phyloP scores from a whole-genome alignment of 768 basidiomycete species.

The Russula vinacea region DNA sequence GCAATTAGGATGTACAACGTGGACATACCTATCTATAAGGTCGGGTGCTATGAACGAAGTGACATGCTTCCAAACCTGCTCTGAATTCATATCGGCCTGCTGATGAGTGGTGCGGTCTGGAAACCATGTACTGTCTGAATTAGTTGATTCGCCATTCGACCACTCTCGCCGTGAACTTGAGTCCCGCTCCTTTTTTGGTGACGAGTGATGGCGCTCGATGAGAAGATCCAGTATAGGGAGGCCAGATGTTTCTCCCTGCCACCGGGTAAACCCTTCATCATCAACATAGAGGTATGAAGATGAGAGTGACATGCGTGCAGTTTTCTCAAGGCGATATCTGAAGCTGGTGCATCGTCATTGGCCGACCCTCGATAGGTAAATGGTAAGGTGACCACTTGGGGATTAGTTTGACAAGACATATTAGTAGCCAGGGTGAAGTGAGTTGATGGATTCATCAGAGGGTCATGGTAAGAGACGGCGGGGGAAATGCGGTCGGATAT shows the following conservation, averaged over 20 bases:
- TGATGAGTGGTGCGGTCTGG: slow-evolving; percentile 72
- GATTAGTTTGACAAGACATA: slow-evolving; percentile 48
- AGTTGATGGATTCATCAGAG: slow-evolving; percentile 76
- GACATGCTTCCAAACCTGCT: slow-evolving; percentile 81
- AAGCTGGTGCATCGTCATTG: slow-evolving; percentile 13
- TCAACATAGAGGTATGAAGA: slow-evolving; percentile 85
- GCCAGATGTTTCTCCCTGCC: slow-evolving; percentile 93
- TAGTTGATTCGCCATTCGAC: slow-evolving; percentile 3
- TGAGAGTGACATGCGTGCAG: slow-evolving; percentile 60
- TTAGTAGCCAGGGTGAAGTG: slow-evolving; percentile 55
- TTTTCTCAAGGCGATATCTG: slow-evolving; percentile 55
- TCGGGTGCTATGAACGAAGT: slow-evolving; percentile 85
- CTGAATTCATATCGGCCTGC: slow-evolving; percentile 79
- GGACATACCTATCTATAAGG: slow-evolving; percentile 83
- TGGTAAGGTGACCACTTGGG: slow-evolving; percentile 43
- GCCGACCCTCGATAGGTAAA: slow-evolving; percentile 35
- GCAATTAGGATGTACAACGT: slow-evolving; percentile 14
- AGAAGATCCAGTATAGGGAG: slow-evolving; percentile 83
- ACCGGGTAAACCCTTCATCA: slow-evolving; percentile 81
- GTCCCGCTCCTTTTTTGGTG: slow-evolving; percentile 39
- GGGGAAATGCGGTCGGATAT: slow-evolving; percentile 62
- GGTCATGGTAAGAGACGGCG: slow-evolving; percentile 71
- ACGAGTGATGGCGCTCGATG: slow-evolving; percentile 60
- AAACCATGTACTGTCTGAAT: slow-evolving; percentile 58
- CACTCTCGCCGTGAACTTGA: slow-evolving; percentile 28